These are phyloP conservation scores for Pichia sp. DNA, from an alignment of 1,139 yeast species.

Conservation along the genomic window DNA sequence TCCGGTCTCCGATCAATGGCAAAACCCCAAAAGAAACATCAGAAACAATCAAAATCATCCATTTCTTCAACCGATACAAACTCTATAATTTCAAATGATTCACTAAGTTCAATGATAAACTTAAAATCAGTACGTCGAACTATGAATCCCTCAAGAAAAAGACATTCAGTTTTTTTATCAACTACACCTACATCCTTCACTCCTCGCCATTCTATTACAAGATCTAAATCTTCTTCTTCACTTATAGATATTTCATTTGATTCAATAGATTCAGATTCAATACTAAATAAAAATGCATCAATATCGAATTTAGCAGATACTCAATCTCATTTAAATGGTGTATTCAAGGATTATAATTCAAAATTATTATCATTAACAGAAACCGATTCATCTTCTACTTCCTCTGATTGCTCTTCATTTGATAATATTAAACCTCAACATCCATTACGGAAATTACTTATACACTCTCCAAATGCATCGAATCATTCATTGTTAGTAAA, in stretches of 20 bases:
- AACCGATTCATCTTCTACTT: background rate
- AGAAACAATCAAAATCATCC: background rate
- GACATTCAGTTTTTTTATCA: background rate
- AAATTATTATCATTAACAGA: background rate
- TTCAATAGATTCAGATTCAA: constrained; percentile 7
- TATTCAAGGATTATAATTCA: constrained; percentile 8
- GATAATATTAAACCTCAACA: background rate
- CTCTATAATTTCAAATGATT: background rate
- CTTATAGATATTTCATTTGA: background rate
- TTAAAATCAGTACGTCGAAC: background rate
- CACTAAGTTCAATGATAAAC: background rate
- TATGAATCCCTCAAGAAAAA: background rate
- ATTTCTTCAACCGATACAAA: background rate
- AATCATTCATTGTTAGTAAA: background rate
- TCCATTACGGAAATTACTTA: constrained; percentile 7
- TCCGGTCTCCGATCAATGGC: background rate
- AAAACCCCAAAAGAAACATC: background rate
- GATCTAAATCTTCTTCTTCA: background rate
- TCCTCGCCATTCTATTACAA: background rate
- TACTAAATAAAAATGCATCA: background rate
- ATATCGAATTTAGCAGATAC: constrained; percentile 3
- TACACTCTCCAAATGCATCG: constrained; percentile 6
- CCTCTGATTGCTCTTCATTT: background rate
- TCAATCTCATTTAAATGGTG: constrained; percentile 6
- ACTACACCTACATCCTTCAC: background rate